Base-by-base conservation (phyloP, 352 stramenopile genomes). In the Thraustotheca clavata region DNA sequence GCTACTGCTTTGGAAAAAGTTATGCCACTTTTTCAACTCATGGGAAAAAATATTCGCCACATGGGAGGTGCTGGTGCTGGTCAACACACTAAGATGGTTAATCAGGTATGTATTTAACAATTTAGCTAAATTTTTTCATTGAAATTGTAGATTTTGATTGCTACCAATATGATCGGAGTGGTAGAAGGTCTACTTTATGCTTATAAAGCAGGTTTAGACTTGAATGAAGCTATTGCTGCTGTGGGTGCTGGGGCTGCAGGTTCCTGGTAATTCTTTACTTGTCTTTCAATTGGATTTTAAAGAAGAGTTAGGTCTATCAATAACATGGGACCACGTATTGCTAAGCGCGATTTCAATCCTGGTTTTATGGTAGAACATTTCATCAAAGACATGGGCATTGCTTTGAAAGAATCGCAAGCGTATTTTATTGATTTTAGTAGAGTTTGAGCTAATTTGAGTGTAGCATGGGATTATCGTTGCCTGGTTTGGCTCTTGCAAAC, bases 311-410 rank as follows among this genome's bases (percentile, higher is more conserved):
- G 38, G 38, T 95, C 83, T 24, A 91, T 96, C 54, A 91, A 79
- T 65, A 95, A 95, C 67, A 80, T 96, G 73, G 87, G 88, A 0
- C 87, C 88, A 2, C 84, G 86, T 18, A 96, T 96, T 48, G 79
- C 79, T 22, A 93, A 94, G 67, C 79, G 87, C 27, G 76, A 96
- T 59, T 95, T 96, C 47, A 77, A 95, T 32, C 86, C 87, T 40
- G 87, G 87, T 4, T 96, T 96, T 69, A 91, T 96, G 39, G 86
- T 96, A n/a, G 86, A 96, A 43, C 86, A 96, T 71, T 96, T 95
- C 33, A 49, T 96, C 33, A 96, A 96, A 50, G 87, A 96, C 61
- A 90, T 96, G 80, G 84, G 86, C 18, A 96, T 96, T 43, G 87
- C 87, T 38, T 61, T 95, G 12, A 89, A 93, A 57, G 87, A 95